These are phyloP conservation scores for Aspergillus proliferans DNA, from an alignment of 2,329 filamentous ascomycete species.

Conservation along the genomic window DNA sequence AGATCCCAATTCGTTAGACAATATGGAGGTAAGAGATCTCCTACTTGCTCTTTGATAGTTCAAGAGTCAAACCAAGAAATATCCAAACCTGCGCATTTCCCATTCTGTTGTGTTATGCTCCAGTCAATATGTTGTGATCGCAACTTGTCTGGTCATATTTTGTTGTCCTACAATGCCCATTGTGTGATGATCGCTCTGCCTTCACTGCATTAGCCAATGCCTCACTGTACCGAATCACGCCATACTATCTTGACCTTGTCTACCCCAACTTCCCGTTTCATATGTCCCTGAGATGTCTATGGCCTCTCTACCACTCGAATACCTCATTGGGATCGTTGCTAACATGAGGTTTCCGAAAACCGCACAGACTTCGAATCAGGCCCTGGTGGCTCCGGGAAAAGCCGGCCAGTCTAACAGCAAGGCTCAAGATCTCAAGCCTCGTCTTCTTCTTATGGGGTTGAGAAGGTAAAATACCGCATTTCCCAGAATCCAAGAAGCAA, in stretches of 20 bases:
- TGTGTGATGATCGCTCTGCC: not conserved
- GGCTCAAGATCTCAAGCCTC: constrained; percentile 63
- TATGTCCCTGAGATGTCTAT: not conserved
- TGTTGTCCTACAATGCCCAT: not conserved
- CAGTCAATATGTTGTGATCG: not conserved
- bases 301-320: not conserved
- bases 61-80: not conserved
- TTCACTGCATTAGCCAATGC: no score
- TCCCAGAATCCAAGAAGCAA: not conserved
- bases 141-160: not conserved
- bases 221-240: no score
- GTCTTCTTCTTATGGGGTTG: constrained; percentile 89
- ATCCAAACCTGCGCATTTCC: not conserved
- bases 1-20: not conserved
- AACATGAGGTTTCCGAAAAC: constrained; percentile 31
- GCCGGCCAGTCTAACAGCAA: constrained; percentile 32
- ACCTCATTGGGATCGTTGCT: constrained; percentile 10
- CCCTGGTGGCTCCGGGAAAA: constrained; percentile 19
- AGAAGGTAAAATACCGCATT: constrained; percentile 59
- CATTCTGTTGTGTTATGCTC: not conserved
- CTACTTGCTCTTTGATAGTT: not conserved
- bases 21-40: not conserved
- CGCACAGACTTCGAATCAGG: constrained; percentile 28
- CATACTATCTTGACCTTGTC: not conserved
- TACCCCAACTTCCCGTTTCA: not conserved